Evolutionary conservation across 192 early-diverging fungal species (phyloP).

Genomic region (Backusella tarrabulga): DNA sequence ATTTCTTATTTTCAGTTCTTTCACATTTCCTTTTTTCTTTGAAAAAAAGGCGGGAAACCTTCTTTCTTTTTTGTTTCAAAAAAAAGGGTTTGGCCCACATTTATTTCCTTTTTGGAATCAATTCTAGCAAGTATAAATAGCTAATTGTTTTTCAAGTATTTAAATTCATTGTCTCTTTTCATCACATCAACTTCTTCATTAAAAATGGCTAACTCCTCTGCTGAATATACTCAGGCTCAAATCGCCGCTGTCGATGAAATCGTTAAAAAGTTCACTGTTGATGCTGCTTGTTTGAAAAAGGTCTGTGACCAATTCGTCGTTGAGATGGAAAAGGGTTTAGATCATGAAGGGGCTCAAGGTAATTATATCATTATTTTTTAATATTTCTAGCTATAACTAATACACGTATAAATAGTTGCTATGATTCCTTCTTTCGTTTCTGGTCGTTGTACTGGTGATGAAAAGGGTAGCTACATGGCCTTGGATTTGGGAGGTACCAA

Average conservation of each 20-base stretch:
- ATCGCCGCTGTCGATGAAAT: neutral
- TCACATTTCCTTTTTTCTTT: slow-evolving; percentile 1
- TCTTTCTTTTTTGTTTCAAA: neutral
- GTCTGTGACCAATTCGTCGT: slow-evolving; percentile 25
- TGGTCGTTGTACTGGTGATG: slow-evolving; percentile 77
- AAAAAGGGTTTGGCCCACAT: neutral
- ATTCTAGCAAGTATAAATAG: neutral
- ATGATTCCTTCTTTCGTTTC: slow-evolving; percentile 91
- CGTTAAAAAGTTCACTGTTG: slow-evolving; percentile 4
- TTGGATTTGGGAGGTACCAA: slow-evolving; percentile 96
- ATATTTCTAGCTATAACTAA: neutral
- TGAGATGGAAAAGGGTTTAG: slow-evolving; percentile 37
- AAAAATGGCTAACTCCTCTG: neutral
- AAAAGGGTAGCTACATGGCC: slow-evolving; percentile 85
- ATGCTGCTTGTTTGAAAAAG: neutral
- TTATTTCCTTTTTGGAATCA: neutral
- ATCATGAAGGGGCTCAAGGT: slow-evolving; percentile 27
- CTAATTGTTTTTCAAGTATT: neutral
- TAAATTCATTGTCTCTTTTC: neutral
- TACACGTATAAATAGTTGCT: slow-evolving; percentile 37
- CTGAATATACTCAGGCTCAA: neutral
- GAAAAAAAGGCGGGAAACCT: neutral
- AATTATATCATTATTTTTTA: neutral
- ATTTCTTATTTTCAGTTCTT: neutral
- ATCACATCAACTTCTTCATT: neutral